A percentile compares a stretch with the other conserved stretches of the same genome.
These are phyloP conservation scores for Jimgerdemannia flammicorona DNA, from an alignment of 192 early-diverging fungal species.

Conservation along the genomic window DNA sequence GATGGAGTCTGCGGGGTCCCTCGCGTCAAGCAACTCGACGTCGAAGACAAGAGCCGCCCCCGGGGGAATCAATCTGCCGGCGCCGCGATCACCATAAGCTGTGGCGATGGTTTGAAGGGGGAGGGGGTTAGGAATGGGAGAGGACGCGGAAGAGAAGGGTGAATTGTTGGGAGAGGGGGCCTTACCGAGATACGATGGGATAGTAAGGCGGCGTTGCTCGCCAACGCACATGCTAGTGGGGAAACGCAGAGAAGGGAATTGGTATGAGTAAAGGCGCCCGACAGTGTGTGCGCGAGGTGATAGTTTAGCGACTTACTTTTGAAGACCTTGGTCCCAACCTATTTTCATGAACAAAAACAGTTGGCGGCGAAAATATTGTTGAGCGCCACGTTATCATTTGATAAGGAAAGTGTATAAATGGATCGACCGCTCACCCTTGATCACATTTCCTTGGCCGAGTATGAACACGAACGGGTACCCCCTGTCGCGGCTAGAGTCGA, in stretches of 20 bases:
- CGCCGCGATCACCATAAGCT: constrained; percentile 78
- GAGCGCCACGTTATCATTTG: background rate
- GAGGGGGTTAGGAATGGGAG: background rate
- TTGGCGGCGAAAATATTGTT: constrained; percentile 1
- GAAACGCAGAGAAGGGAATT: background rate
- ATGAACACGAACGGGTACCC: constrained; percentile 66
- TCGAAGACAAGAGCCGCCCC: constrained; percentile 79
- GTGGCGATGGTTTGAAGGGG: constrained; percentile 2
- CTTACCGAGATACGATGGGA: constrained; percentile 58
- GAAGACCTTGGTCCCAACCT: constrained; percentile 72
- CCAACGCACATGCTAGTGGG: constrained; percentile 69
- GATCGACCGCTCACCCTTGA: constrained; percentile 46
- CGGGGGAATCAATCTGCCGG: constrained; percentile 76
- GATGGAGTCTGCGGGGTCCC: background rate
- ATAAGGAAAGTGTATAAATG: background rate
- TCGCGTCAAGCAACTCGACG: constrained; percentile 66
- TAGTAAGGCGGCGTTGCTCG: constrained; percentile 71
- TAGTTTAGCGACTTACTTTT: constrained; percentile 28
- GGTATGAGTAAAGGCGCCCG: background rate
- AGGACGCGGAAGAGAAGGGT: background rate
- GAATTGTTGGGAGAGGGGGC: background rate
- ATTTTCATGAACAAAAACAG: background rate
- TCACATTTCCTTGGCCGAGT: constrained; percentile 66
- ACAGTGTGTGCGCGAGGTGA: background rate
- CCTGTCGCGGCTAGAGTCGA: constrained; percentile 70